Evolutionary conservation across 2,329 filamentous ascomycete species (phyloP).

Genomic region (Lachnellula subtilissima): DNA sequence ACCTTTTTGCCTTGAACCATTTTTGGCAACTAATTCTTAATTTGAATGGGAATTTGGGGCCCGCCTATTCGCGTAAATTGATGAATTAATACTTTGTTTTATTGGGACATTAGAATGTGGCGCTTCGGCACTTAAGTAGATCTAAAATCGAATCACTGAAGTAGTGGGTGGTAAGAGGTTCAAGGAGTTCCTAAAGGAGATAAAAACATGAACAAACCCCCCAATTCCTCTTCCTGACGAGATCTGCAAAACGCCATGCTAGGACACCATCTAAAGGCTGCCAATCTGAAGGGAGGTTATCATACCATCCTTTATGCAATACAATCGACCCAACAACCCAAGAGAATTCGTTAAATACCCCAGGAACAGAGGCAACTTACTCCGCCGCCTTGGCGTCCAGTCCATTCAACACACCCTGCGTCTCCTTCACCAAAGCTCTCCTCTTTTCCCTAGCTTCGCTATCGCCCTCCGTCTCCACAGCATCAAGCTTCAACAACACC

Average conservation of each 20-base stretch:
- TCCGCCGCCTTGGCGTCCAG: constrained; percentile 46
- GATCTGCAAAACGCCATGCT: constrained; percentile 12
- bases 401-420: constrained; percentile 60
- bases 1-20: too few species aligned
- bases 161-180: too few species aligned
- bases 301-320: constrained; percentile 14
- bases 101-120: too few species aligned
- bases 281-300: constrained; percentile 3
- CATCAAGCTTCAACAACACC: constrained; percentile 71
- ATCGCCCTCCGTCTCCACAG: constrained; percentile 68
- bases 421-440: constrained; percentile 68
- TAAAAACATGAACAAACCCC: not conserved
- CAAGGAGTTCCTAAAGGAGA: not conserved
- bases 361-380: constrained; percentile 1
- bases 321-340: constrained; percentile 6
- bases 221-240: constrained; percentile 3
- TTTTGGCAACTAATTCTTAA: too few species aligned
- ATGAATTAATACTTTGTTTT: too few species aligned
- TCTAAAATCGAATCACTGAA: too few species aligned
- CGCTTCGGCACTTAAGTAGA: too few species aligned
- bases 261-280: not conserved
- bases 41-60: too few species aligned
- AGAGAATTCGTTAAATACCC: constrained; percentile 17
- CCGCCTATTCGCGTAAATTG: too few species aligned
- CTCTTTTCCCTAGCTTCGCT: constrained; percentile 57